These are phyloP conservation scores for Mallotus repandus DNA, from an alignment of 441 rosid genomes.

Conservation along the genomic window DNA sequence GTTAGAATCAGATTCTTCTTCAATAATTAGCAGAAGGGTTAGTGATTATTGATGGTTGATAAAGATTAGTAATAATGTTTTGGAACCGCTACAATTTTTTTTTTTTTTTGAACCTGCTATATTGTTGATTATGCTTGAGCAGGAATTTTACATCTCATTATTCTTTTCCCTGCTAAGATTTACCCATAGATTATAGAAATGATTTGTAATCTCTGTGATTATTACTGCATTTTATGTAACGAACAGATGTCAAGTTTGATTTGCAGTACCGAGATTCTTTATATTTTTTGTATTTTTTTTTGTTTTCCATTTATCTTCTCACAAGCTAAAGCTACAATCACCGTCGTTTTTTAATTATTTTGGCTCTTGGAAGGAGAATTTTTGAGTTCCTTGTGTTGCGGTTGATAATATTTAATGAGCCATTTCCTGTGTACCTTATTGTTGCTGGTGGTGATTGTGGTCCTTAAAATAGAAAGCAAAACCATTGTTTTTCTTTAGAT, in stretches of 20 bases:
- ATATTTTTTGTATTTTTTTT: background rate
- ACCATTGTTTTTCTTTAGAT: no score
- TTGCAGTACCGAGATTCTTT: slow-evolving; percentile 3
- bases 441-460: no score
- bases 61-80: slow-evolving; percentile 35
- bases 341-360: background rate
- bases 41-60: slow-evolving; percentile 32
- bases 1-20: slow-evolving; percentile 49
- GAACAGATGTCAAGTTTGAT: slow-evolving; percentile 26
- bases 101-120: slow-evolving; percentile 18
- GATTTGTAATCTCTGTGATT: slow-evolving; percentile 32
- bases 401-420: no score
- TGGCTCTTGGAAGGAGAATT: background rate
- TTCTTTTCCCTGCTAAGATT: background rate
- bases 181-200: slow-evolving; percentile 24
- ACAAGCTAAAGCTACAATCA: no score
- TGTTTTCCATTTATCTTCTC: background rate
- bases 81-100: slow-evolving; percentile 10
- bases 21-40: slow-evolving; percentile 35
- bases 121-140: slow-evolving; percentile 24
- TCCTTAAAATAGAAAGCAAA: no score
- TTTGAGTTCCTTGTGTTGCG: background rate
- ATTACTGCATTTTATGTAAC: slow-evolving; percentile 28
- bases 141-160: slow-evolving; percentile 13
- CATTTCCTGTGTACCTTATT: no score